These are phyloP conservation scores for Ambrosia hybrid DNA, from an alignment of 140 eudicot species.

Conservation along the genomic window DNA sequence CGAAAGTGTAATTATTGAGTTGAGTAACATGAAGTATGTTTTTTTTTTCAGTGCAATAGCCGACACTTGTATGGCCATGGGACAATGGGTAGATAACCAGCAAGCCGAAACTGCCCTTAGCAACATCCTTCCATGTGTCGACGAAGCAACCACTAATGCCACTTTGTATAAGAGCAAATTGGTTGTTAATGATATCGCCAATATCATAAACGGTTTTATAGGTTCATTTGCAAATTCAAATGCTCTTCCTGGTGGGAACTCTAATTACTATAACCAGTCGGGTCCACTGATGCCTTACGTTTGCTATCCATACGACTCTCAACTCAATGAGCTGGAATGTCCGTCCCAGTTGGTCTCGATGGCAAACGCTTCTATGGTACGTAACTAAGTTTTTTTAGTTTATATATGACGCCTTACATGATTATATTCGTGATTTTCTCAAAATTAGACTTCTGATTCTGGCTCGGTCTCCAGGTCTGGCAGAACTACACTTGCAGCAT, in stretches of 20 bases:
- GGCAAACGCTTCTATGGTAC: slow-evolving; percentile 83
- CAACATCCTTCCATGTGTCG: slow-evolving; percentile 94
- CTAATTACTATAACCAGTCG: slow-evolving; percentile 77
- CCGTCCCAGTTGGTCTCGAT: slow-evolving; percentile 52
- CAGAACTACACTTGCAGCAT: slow-evolving; percentile 68
- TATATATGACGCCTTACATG: neutral
- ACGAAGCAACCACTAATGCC: slow-evolving; percentile 72
- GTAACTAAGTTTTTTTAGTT: slow-evolving; percentile 2
- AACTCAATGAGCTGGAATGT: slow-evolving; percentile 63
- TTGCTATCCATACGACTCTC: slow-evolving; percentile 77
- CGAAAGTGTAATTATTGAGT: neutral
- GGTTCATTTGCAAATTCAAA: slow-evolving; percentile 69
- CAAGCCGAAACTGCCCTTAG: slow-evolving; percentile 97
- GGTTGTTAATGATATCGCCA: slow-evolving; percentile 59
- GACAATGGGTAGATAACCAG: slow-evolving; percentile 96
- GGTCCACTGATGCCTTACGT: slow-evolving; percentile 84
- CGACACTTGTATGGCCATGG: slow-evolving; percentile 95
- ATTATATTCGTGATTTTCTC: no score
- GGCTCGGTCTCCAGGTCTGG: slow-evolving; percentile 57
- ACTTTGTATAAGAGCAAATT: slow-evolving; percentile 76
- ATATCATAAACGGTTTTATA: slow-evolving; percentile 60
- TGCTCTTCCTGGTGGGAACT: slow-evolving; percentile 44
- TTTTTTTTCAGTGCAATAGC: slow-evolving; percentile 62
- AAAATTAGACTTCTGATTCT: no score
- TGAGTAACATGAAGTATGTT: neutral